Percentiles rank a stretch among this genome's conserved stretches.
phyloP scores from a whole-genome alignment of 2,329 filamentous ascomycete species.

The Aureobasidium pullulans region DNA sequence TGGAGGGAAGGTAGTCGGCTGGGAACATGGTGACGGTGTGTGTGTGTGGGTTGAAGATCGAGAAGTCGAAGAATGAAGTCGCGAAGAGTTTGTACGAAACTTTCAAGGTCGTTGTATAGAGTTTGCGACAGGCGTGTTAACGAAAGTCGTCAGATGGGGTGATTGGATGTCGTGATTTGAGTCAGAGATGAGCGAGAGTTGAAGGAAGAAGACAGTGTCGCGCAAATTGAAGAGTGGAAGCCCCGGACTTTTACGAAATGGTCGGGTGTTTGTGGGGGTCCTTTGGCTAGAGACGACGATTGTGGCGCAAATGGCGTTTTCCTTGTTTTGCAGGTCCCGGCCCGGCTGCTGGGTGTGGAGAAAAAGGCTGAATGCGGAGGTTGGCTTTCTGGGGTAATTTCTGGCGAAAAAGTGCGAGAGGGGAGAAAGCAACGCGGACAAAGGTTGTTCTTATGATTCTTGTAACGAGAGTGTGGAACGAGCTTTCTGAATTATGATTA shows the following conservation, averaged over 20 bases:
- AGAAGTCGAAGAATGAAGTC: neutral
- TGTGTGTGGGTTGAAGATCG: neutral
- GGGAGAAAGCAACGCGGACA: no score
- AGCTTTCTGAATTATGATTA: neutral
- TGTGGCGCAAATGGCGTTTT: neutral
- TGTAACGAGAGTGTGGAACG: neutral
- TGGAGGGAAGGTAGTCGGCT: constrained; percentile 25
- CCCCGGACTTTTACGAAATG: neutral
- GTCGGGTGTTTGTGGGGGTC: neutral
- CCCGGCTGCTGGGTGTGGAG: neutral
- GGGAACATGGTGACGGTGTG: constrained; percentile 24
- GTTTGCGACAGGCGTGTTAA: neutral
- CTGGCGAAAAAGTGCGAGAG: neutral
- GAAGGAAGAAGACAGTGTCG: neutral
- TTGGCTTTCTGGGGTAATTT: neutral
- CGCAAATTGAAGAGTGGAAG: neutral
- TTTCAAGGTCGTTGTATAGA: neutral
- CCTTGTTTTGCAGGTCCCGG: neutral
- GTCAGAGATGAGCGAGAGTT: neutral
- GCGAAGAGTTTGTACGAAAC: neutral
- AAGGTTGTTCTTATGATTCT: neutral
- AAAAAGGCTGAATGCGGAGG: neutral
- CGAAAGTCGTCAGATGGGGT: neutral
- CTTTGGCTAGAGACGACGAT: neutral
- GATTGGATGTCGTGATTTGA: neutral